phyloP scores from a whole-genome alignment of 176 grass and related monocot species.

The Oryza brachyantha region DNA sequence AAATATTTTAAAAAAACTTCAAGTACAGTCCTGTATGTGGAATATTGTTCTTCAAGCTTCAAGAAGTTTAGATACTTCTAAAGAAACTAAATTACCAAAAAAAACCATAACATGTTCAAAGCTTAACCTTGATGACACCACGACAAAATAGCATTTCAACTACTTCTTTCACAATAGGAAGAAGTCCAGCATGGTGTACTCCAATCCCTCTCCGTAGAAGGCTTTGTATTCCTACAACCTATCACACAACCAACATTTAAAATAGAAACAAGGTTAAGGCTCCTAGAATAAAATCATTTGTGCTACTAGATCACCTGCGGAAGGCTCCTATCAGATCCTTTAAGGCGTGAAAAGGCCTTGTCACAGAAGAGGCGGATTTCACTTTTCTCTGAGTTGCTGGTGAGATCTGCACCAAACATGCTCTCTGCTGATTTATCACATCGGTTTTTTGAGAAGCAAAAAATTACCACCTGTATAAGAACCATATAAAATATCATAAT shows the following conservation, averaged over 20 bases:
- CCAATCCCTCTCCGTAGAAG: conserved; percentile 84
- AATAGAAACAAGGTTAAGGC: conserved; percentile 15
- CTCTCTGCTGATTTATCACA: conserved; percentile 93
- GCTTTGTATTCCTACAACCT: conserved; percentile 86
- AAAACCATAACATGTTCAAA: conserved; percentile 24
- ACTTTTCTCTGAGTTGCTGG: conserved; percentile 87
- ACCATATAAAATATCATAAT: conserved; percentile 20
- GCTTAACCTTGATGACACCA: conserved; percentile 89
- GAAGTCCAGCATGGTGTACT: conserved; percentile 95
- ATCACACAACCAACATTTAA: conserved; percentile 27
- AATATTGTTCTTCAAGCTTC: background rate
- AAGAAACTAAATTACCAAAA: background rate
- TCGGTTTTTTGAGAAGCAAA: conserved; percentile 96
- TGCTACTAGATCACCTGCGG: conserved; percentile 59
- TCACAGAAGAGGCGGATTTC: conserved; percentile 98
- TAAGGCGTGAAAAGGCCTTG: conserved; percentile 94
- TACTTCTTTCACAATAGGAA: conserved; percentile 99
- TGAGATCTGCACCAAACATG: conserved; percentile 76
- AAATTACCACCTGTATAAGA: conserved; percentile 78
- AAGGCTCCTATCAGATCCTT: conserved; percentile 93
- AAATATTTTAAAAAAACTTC: background rate
- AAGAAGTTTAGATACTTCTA: conserved; percentile 2
- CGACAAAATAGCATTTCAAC: conserved; percentile 99
- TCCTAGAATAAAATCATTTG: conserved; percentile 11
- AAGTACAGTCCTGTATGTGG: background rate